Evolutionary conservation across 1,284 basidiomycete species (phyloP), one percentile per base, ranked within the genome.

Genomic region (Trametes hirsuta): DNA sequence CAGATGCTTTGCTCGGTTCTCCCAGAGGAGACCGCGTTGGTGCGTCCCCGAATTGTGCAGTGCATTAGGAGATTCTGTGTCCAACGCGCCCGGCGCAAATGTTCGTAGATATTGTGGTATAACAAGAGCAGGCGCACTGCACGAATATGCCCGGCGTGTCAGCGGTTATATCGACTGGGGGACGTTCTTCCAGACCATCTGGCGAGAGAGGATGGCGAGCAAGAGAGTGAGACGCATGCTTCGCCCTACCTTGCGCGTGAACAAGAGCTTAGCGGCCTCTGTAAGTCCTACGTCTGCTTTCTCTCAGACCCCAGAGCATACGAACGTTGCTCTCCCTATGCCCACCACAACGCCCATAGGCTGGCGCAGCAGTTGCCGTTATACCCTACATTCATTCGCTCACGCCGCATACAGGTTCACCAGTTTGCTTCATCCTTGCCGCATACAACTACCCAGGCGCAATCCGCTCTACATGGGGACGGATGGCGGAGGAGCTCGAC

Each of bases 141-240:
- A 55, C 84, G 90, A 34, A 81, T 93, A 59, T 93, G 90, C 69
- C 90, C 90, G 2, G 83, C 88, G 0, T 93, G 90, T 70, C 83
- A 86, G 69, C 77, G 90, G 15, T 72, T 91, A 24, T 93, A 91
- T 67, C 77, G 76, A 11, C 73, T 91, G 0, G 88, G 88, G 0
- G 90, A 93, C 56, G 68, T 77, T 0, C 76, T 91, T 0, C 79
- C 79, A 2, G 81, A 84, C 37, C 82, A 81, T 14, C 67, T 80
- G n/a, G 47, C 49, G 55, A 59, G 70, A 6, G 58, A 53, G 53
- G 61, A 53, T 66, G 66, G 57, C 46, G 57, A 47, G 51, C 69
- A 62, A 58, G 65, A 36, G 62, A 67, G 37, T 18, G 54, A 58
- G 41, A 55, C 64, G 66, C 65, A 21, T 66, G 68, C 66, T 24